These are phyloP conservation scores for Alternaria arborescens DNA, from an alignment of 2,329 filamentous ascomycete species.

Conservation along the genomic window DNA sequence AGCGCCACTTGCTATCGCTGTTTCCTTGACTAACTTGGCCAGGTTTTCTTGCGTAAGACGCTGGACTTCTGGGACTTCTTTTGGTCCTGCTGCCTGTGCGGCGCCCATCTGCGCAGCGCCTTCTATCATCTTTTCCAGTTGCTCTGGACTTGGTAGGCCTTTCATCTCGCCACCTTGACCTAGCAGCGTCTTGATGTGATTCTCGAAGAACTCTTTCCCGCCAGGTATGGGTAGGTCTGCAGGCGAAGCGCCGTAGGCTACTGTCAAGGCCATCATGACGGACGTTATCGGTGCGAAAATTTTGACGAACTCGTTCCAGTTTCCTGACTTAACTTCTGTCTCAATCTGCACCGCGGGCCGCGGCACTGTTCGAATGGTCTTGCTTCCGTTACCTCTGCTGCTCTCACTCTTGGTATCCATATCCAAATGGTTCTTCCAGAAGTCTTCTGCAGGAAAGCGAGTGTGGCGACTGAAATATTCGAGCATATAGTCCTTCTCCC, in stretches of 20 bases:
- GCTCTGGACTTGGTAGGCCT: slow-evolving; percentile 45
- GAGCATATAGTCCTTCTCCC: slow-evolving; percentile 88
- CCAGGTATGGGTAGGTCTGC: slow-evolving; percentile 46
- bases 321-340: slow-evolving; percentile 59
- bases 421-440: slow-evolving; percentile 53
- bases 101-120: slow-evolving; percentile 45
- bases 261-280: slow-evolving; percentile 58
- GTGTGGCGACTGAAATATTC: slow-evolving; percentile 79
- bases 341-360: slow-evolving; percentile 56
- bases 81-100: slow-evolving; percentile 38
- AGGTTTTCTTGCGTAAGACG: slow-evolving; percentile 50
- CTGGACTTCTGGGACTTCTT: slow-evolving; percentile 39
- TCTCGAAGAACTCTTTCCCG: slow-evolving; percentile 46
- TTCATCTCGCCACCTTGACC: slow-evolving; percentile 44
- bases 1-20: slow-evolving; percentile 47
- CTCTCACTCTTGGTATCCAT: slow-evolving; percentile 39
- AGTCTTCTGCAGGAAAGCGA: slow-evolving; percentile 76
- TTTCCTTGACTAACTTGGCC: slow-evolving; percentile 50
- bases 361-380: slow-evolving; percentile 45
- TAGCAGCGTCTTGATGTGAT: slow-evolving; percentile 45
- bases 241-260: slow-evolving; percentile 53
- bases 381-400: slow-evolving; percentile 40
- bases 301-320: slow-evolving; percentile 61
- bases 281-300: slow-evolving; percentile 62
- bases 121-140: slow-evolving; percentile 50